Percentiles rank a stretch among this genome's conserved stretches.
Evolutionary conservation across 1,284 basidiomycete species (phyloP).

Genomic region (Apiotrichum gracile): DNA sequence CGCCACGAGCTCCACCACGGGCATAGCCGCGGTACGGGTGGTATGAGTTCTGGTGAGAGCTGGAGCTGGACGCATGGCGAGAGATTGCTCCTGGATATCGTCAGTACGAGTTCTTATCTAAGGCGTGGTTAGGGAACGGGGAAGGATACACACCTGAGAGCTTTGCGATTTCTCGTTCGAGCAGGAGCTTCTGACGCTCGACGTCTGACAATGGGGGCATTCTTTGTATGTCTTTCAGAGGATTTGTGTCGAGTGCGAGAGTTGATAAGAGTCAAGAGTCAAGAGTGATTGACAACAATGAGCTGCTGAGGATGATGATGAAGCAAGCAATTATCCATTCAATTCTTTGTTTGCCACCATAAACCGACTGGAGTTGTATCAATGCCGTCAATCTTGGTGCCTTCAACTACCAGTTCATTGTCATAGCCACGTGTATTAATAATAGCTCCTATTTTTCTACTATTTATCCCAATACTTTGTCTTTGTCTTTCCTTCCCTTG

Average conservation of each 20-base stretch:
- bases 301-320: no score
- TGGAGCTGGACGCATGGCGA: conserved; percentile 19
- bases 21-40: conserved; percentile 33
- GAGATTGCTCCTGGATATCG: conserved; percentile 31
- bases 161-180: conserved; percentile 46
- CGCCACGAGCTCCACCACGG: conserved; percentile 9
- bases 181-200: conserved; percentile 38
- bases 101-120: no score
- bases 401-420: no score
- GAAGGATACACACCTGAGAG: conserved; percentile 32
- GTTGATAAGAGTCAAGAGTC: not conserved
- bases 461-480: no score
- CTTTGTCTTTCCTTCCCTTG: no score
- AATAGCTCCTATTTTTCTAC: no score
- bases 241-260: no score
- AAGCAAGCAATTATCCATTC: no score
- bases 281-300: not conserved
- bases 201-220: conserved; percentile 17
- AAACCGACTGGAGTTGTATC: no score
- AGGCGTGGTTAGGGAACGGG: not conserved
- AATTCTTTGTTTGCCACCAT: no score
- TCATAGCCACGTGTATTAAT: no score
- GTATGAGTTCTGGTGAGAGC: conserved; percentile 17
- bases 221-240: not conserved
- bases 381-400: no score